phyloP scores from a whole-genome alignment of 2,329 filamentous ascomycete genomes.

The Teratosphaeria gauchensis region DNA sequence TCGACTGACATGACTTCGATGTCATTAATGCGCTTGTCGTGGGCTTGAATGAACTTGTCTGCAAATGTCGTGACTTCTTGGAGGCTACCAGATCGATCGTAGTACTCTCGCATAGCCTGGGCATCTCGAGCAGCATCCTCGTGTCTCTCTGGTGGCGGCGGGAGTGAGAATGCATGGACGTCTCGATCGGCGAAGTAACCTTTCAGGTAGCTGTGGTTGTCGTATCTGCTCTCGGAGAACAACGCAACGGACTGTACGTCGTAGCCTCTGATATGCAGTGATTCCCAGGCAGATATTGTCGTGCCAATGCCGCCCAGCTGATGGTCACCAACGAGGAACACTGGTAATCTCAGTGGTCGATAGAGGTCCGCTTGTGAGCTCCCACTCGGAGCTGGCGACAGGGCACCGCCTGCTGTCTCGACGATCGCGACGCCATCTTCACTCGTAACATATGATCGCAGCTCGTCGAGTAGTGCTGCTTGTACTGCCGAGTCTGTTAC shows the following conservation, averaged over 20 bases:
- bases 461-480: conserved; percentile 32
- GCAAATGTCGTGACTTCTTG: conserved; percentile 39
- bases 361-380: conserved; percentile 71
- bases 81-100: conserved; percentile 38
- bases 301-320: conserved; percentile 70
- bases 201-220: conserved; percentile 58
- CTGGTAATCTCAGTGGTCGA: conserved; percentile 60
- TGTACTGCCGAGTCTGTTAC: conserved; percentile 27
- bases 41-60: conserved; percentile 42
- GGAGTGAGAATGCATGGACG: conserved; percentile 49
- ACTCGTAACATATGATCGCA: conserved; percentile 31
- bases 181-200: conserved; percentile 56
- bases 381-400: conserved; percentile 68
- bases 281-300: conserved; percentile 73
- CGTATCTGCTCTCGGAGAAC: conserved; percentile 56
- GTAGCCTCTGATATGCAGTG: conserved; percentile 66
- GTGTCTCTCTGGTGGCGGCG: conserved; percentile 47
- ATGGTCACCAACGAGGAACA: conserved; percentile 65
- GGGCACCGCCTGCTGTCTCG: conserved; percentile 74
- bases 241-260: conserved; percentile 62
- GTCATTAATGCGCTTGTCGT: conserved; percentile 46
- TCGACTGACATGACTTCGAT: conserved; percentile 52
- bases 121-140: conserved; percentile 39
- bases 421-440: conserved; percentile 55
- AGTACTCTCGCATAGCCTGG: conserved; percentile 55